Evolutionary conservation across 768 basidiomycete genomes (phyloP).

Genomic region (Bullera alba): DNA sequence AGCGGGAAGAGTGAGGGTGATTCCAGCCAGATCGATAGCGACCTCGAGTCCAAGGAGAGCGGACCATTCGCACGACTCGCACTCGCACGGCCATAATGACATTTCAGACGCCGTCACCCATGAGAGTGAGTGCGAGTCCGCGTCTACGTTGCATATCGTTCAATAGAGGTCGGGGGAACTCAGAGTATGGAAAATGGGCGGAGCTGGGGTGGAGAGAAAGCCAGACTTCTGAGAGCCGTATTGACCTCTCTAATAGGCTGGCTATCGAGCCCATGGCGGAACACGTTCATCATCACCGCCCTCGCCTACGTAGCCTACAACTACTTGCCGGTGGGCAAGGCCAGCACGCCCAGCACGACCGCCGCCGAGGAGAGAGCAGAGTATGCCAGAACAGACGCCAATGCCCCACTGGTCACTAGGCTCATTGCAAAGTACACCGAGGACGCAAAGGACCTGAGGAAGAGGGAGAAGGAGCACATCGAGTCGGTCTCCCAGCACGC

Average conservation of each 20-base stretch:
- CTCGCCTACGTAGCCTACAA: conserved; percentile 17
- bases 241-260: conserved; percentile 22
- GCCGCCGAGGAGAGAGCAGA: not conserved
- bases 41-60: not conserved
- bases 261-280: conserved; percentile 32
- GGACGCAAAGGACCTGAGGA: not conserved
- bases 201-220: not conserved
- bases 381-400: not conserved
- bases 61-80: not conserved
- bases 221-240: not conserved
- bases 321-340: conserved; percentile 9
- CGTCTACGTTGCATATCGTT: not conserved
- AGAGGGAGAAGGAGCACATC: not conserved
- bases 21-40: no score
- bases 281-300: conserved; percentile 11
- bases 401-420: not conserved
- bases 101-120: not conserved
- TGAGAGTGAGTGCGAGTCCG: not conserved
- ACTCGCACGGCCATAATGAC: not conserved
- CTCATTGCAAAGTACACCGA: not conserved
- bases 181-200: not conserved
- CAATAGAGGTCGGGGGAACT: not conserved
- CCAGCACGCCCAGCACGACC: not conserved
- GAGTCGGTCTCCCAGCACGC: not conserved
- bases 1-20: no score